Evolutionary conservation across 2,329 filamentous ascomycete genomes (phyloP), one percentile per base, ranked within the genome.

Genomic region (Alternaria burnsii): DNA sequence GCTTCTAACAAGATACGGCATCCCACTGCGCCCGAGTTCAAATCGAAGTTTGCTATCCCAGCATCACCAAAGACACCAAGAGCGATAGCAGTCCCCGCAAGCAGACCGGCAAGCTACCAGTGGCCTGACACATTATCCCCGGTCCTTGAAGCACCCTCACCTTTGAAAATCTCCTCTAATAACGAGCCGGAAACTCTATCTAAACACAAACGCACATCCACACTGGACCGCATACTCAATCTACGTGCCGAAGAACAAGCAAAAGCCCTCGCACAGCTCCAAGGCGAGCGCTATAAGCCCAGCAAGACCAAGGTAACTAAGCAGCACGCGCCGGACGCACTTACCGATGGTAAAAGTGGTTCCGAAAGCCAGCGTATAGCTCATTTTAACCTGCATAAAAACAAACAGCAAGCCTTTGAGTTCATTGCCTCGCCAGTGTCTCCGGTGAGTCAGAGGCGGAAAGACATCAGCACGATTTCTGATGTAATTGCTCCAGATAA

Each of bases 201-300:
- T 24, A 40, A n/a, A 11, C 24, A 26, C 0, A 2, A 36, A 26
- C 18, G 20, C 4, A 40, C 34, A n/a, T 36, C 54, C 6, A 58
- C 38, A 1, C 47, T 63, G 10, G 43, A 61, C 12, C 57, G 43
- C 2, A 42, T 56, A 3, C 41, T 24, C 22, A 30, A 22, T 1
- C 9, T 56, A 5, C 60, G 60, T 11, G 47, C 44, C 1, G 28
- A 59, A 11, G 51, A 57, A 16, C 60, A 66, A 32, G 52, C 57
- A 6, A 38, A 34, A n/a, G 24, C 47, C 5, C 26, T 63, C 1
- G 38, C 30, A 8, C 6, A 24, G 18, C 44, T 55, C 6, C 34
- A 60, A 11, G 34, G 34, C 5, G 34, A n/a, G 12, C 32, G 1
- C 14, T 16, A 36, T 6, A 36, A 8, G 32, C 6, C 14, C 14